Conservation (phyloP, 1,139 yeast species). For the Taphrina deformans region DNA sequence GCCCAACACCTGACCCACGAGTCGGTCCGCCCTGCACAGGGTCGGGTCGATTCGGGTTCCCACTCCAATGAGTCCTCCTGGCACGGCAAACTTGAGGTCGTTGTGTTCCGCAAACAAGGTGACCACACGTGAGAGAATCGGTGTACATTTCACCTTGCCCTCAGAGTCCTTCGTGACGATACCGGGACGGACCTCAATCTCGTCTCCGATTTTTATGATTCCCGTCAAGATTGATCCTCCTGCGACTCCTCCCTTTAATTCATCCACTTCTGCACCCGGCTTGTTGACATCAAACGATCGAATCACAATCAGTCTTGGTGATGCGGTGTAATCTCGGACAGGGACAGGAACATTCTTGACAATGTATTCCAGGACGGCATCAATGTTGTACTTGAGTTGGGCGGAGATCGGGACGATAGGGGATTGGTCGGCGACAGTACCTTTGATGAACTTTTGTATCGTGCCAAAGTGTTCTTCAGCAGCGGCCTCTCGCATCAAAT, state of each 20-base stretch:
- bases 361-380: conserved; percentile 95
- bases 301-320: conserved; percentile 93
- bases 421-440: conserved; percentile 95
- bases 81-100: conserved; percentile 97
- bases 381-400: conserved; percentile 95
- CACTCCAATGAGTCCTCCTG: conserved; percentile 99
- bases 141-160: conserved; percentile 86
- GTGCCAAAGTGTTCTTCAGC: conserved; percentile 95
- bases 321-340: conserved; percentile 85
- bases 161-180: conserved; percentile 90
- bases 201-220: conserved; percentile 95
- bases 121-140: conserved; percentile 90
- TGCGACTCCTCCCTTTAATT: conserved; percentile 99
- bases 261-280: conserved; percentile 98
- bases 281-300: conserved; percentile 98
- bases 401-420: conserved; percentile 99
- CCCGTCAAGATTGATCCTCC: conserved; percentile 98
- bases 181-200: conserved; percentile 98
- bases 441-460: conserved; percentile 80
- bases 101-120: conserved; percentile 96
- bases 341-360: conserved; percentile 97
- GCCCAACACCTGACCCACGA: conserved; percentile 99
- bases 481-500: conserved; percentile 94
- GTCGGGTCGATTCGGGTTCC: conserved; percentile 99
- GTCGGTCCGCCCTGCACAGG: conserved; percentile 97